Percentiles rank a stretch among this genome's conserved stretches.
These are phyloP conservation scores for Vaccinium corymbosum DNA, from an alignment of 148 eudicot genomes.

Conservation along the genomic window DNA sequence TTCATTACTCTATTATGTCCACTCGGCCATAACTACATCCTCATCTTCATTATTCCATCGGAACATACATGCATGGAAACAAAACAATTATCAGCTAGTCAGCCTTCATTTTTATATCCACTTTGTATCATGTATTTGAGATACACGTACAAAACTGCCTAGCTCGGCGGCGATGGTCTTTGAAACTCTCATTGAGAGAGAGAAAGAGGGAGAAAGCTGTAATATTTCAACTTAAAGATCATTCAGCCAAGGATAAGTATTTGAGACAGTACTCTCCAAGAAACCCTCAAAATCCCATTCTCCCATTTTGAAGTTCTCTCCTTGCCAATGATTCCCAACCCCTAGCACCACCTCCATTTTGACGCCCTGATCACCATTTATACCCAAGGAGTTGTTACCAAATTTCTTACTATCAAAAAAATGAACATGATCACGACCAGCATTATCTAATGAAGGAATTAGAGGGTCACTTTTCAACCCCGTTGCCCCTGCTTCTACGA, in stretches of 20 bases:
- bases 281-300: conserved; percentile 85
- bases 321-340: conserved; percentile 42
- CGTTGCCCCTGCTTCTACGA: conserved; percentile 23
- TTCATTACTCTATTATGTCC: no score
- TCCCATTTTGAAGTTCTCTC: conserved; percentile 54
- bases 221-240: conserved; percentile 46
- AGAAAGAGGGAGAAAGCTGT: conserved; percentile 6
- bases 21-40: background rate
- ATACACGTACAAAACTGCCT: background rate
- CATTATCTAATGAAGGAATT: conserved; percentile 32
- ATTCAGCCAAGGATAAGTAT: conserved; percentile 38
- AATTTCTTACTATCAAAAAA: conserved; percentile 18
- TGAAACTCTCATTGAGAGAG: background rate
- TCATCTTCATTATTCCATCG: conserved; percentile 12
- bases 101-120: conserved; percentile 11
- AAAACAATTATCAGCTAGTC: background rate
- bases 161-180: background rate
- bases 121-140: background rate
- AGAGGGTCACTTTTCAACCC: conserved; percentile 38
- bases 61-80: background rate
- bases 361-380: conserved; percentile 15
- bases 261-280: conserved; percentile 27
- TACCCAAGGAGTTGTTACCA: conserved; percentile 18
- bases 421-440: background rate
- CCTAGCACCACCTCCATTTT: conserved; percentile 37